Evolutionary conservation across 2,329 filamentous ascomycete genomes (phyloP), one percentile per base, ranked within the genome.

Genomic region (Monosporascus sp.): DNA sequence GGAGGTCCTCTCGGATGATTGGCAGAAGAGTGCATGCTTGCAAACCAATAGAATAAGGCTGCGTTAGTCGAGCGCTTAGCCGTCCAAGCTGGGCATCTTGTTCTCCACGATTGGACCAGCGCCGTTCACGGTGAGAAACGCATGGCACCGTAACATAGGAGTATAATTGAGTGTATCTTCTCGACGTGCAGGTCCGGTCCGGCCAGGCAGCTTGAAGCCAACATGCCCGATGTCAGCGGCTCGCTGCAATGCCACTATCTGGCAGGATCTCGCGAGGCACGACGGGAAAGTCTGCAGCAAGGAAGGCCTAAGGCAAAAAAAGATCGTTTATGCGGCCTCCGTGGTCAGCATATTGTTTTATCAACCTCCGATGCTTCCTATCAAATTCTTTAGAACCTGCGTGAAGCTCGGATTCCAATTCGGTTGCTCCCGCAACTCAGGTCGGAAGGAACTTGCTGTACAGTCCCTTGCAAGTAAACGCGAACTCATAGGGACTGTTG

Each of bases 41-140:
- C 57, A 52, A 57, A 57, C 65, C 64, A 66, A 66, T 68, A 46
- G 54, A 49, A 17, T 52, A 48, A 50, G 52, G 54, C 60, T 57
- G 55, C 54, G 57, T 59, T 57, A 56, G 51, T 54, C 58, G 57
- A 59, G 66, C 66, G 66, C 66, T 67, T 68, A 68, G 54, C 55
- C 58, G 57, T 55, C 56, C 54, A 62, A 53, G 50, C 25, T 56
- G 50, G 51, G 56, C 52, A 17, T 52, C 56, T 52, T 53, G 56
- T 39, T 31, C 35, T 41, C 46, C 49, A 49, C 60, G 60, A 61
- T 59, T 62, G 60, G 60, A 54, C 43, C 47, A 50, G 52, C 53
- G 41, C 45, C 20, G 46, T 48, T 56, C 49, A 53, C 53, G 52
- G 55, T 53, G 56, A 53, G 7, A n/a, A 44, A 31, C 27, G 27